Evolutionary conservation across 192 early-diverging fungal species (phyloP).

Genomic region (Rhizoclosmatium globosum): DNA sequence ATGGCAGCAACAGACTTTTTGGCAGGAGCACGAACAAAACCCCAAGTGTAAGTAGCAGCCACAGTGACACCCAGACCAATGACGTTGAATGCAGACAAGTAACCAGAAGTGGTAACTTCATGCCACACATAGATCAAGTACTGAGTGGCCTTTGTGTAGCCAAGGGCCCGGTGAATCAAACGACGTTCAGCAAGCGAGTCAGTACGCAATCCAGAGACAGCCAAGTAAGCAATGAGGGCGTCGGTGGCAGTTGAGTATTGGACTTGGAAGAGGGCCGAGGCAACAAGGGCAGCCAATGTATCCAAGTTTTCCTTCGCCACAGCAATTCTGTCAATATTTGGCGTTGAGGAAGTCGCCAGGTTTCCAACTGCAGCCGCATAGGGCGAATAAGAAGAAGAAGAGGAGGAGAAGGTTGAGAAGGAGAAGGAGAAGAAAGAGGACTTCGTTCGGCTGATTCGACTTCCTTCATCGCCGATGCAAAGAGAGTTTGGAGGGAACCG

Average conservation of each 20-base stretch:
- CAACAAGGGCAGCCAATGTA: conserved; percentile 43
- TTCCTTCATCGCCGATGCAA: conserved; percentile 23
- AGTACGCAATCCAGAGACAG: conserved; percentile 14
- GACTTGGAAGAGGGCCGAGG: conserved; percentile 35
- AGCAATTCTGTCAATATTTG: background rate
- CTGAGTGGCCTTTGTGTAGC: conserved; percentile 29
- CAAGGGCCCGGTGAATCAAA: conserved; percentile 31
- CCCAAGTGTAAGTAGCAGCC: conserved; percentile 21
- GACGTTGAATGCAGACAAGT: conserved; percentile 24
- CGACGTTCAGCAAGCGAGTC: conserved; percentile 14
- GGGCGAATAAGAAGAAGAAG: background rate
- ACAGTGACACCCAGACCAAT: conserved; percentile 16
- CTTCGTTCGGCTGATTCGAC: conserved; percentile 7
- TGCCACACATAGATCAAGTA: conserved; percentile 31
- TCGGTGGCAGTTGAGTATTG: conserved; percentile 25
- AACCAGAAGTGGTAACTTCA: conserved; percentile 14
- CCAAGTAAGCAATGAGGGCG: conserved; percentile 29
- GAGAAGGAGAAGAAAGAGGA: conserved; percentile 8
- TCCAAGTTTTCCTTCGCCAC: conserved; percentile 34
- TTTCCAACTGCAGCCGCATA: conserved; percentile 22
- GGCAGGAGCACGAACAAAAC: background rate
- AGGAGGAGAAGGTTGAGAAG: background rate
- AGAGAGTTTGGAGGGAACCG: conserved; percentile 30
- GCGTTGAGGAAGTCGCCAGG: conserved; percentile 1
- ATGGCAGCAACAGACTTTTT: too few species aligned